Evolutionary conservation across 2,329 filamentous ascomycete genomes (phyloP).

Genomic region (Ophiocordyceps polyrhachis-furcata): DNA sequence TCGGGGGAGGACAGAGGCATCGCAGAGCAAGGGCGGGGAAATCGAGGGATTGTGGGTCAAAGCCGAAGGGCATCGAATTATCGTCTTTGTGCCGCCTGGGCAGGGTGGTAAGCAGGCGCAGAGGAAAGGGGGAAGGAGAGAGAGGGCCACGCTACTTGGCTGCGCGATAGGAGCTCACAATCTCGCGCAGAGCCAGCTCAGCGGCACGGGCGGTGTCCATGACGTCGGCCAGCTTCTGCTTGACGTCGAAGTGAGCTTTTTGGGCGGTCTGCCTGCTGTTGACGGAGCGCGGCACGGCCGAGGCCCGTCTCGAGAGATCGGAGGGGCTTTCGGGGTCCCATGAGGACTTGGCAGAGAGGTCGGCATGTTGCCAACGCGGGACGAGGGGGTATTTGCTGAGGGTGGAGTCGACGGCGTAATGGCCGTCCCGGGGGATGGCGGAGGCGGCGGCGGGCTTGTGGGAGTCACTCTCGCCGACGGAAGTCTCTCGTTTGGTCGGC

Average conservation of each 20-base stretch:
- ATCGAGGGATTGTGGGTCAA: slow-evolving; percentile 69
- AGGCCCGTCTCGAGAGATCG: slow-evolving; percentile 16
- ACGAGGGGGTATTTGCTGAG: slow-evolving; percentile 36
- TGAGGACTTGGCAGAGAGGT: slow-evolving; percentile 32
- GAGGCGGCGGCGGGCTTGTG: slow-evolving; percentile 18
- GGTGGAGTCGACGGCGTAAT: slow-evolving; percentile 24
- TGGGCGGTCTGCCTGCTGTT: slow-evolving; percentile 33
- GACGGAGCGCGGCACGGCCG: slow-evolving; percentile 19
- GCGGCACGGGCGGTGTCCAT: slow-evolving; percentile 66
- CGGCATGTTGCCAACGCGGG: slow-evolving; percentile 57
- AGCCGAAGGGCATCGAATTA: slow-evolving; percentile 46
- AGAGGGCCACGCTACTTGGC: slow-evolving; percentile 47
- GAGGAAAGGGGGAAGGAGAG: neutral
- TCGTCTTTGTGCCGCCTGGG: slow-evolving; percentile 35
- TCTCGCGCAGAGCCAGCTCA: slow-evolving; percentile 67
- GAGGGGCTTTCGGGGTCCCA: slow-evolving; percentile 15
- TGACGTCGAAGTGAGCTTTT: slow-evolving; percentile 45
- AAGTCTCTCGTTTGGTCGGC: slow-evolving; percentile 17
- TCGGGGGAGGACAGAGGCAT: slow-evolving; percentile 62
- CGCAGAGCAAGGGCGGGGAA: slow-evolving; percentile 74
- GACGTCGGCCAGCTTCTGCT: slow-evolving; percentile 46
- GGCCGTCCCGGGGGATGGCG: slow-evolving; percentile 21
- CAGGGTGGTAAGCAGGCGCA: neutral
- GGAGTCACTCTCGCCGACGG: slow-evolving; percentile 19
- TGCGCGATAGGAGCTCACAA: slow-evolving; percentile 63